Percentiles rank a stretch among this genome's conserved stretches.
Evolutionary conservation across 305 asterid species (phyloP).

Genomic region (Stenogyne calaminthoides): DNA sequence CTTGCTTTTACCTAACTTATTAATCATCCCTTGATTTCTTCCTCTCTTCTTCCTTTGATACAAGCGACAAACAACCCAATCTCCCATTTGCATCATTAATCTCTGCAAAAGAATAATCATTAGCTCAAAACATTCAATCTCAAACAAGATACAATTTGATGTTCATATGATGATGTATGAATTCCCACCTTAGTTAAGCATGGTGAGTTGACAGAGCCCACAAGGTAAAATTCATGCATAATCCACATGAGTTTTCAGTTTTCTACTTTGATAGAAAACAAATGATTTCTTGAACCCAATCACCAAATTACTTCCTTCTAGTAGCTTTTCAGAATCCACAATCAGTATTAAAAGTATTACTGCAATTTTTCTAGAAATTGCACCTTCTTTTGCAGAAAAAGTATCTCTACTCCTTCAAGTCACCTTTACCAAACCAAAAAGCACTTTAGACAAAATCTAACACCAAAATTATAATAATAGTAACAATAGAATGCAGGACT

Average conservation of each 20-base stretch:
- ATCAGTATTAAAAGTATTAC: slow-evolving; percentile 19
- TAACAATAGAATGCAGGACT: not conserved
- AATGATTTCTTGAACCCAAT: slow-evolving; percentile 43
- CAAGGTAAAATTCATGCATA: slow-evolving; percentile 41
- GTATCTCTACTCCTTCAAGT: slow-evolving; percentile 46
- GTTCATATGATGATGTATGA: too few relatives aligned
- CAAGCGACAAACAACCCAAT: too few relatives aligned
- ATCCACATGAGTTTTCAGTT: slow-evolving; percentile 43
- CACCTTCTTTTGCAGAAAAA: slow-evolving; percentile 43
- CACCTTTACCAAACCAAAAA: slow-evolving; percentile 38
- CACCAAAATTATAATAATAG: not conserved
- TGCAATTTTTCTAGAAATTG: too few relatives aligned
- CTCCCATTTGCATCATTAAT: too few relatives aligned
- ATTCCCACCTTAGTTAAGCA: too few relatives aligned
- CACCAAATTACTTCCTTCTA: slow-evolving; percentile 31
- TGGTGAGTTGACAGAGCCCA: too few relatives aligned
- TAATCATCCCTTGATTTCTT: too few relatives aligned
- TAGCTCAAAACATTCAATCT: too few relatives aligned
- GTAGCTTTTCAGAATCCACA: slow-evolving; percentile 53
- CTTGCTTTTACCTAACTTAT: too few relatives aligned
- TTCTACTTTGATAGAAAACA: slow-evolving; percentile 37
- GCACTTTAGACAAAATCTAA: not conserved
- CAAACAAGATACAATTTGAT: too few relatives aligned
- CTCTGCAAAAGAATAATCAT: too few relatives aligned
- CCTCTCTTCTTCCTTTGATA: too few relatives aligned